Evolutionary conservation across 2,329 filamentous ascomycete genomes (phyloP).

Genomic region (Aspergillus sp.): DNA sequence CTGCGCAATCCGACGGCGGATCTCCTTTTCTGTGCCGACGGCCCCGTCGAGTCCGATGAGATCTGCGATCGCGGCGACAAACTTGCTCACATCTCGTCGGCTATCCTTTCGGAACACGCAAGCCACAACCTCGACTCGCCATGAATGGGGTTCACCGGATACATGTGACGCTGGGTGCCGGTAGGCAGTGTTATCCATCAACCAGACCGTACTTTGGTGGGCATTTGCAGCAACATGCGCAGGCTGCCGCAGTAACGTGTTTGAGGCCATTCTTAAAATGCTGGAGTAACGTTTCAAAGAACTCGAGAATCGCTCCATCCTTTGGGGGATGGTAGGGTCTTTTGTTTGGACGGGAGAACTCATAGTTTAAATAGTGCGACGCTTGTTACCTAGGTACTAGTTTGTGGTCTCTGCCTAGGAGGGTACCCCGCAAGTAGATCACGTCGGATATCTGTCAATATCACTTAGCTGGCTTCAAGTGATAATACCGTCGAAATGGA

Average conservation of each 20-base stretch:
- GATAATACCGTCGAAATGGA: too few species aligned
- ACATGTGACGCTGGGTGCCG: conserved; percentile 44
- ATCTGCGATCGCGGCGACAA: conserved; percentile 69
- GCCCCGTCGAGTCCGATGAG: conserved; percentile 66
- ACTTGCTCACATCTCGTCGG: conserved; percentile 64
- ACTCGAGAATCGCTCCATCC: conserved; percentile 8
- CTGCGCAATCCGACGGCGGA: conserved; percentile 64
- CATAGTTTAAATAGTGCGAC: conserved; percentile 6
- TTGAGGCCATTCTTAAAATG: conserved; percentile 26
- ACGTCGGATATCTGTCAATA: not conserved
- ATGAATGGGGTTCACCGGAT: conserved; percentile 45
- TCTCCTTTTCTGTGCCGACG: conserved; percentile 44
- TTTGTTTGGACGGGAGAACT: conserved; percentile 10
- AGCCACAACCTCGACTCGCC: conserved; percentile 81
- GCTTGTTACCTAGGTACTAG: not conserved
- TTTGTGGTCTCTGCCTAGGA: not conserved
- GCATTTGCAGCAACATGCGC: conserved; percentile 59
- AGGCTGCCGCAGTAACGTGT: conserved; percentile 52
- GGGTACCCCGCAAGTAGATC: not conserved
- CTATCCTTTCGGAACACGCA: conserved; percentile 76
- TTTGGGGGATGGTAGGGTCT: conserved; percentile 10
- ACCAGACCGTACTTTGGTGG: conserved; percentile 75
- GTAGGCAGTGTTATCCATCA: conserved; percentile 87
- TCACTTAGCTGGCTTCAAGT: not conserved
- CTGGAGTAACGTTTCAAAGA: conserved; percentile 18